These are phyloP conservation scores for Globisporangium iwayamae DNA, from an alignment of 352 stramenopile species.

Conservation along the genomic window DNA sequence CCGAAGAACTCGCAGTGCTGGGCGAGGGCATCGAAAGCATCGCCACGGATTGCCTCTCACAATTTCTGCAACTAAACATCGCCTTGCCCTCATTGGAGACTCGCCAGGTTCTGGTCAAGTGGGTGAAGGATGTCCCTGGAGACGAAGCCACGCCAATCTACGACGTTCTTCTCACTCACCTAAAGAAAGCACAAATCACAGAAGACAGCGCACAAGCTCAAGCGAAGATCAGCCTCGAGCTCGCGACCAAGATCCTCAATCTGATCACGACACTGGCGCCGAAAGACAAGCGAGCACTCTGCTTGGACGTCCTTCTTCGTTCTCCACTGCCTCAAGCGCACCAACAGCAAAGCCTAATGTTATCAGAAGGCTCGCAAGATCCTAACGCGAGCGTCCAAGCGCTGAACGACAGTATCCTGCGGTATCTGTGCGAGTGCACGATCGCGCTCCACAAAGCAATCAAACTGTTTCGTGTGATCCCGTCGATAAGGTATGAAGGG, in stretches of 20 bases:
- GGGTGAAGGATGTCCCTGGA: conserved; percentile 42
- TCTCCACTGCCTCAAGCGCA: background rate
- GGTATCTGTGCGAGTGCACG: conserved; percentile 43
- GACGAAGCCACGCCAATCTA: conserved; percentile 34
- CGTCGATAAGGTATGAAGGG: conserved; percentile 24
- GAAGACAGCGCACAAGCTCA: background rate
- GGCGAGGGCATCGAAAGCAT: conserved; percentile 42
- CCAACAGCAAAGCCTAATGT: background rate
- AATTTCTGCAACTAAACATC: conserved; percentile 39
- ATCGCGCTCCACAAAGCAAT: conserved; percentile 44
- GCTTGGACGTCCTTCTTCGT: conserved; percentile 23
- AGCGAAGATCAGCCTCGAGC: conserved; percentile 10
- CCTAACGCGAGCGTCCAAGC: background rate
- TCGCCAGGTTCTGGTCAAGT: conserved; percentile 32
- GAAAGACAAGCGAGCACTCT: conserved; percentile 39
- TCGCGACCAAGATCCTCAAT: conserved; percentile 28
- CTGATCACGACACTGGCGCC: conserved; percentile 33
- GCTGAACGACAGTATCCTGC: conserved; percentile 28
- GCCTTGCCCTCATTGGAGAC: conserved; percentile 18
- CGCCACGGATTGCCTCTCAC: conserved; percentile 20
- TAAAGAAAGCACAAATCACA: conserved; percentile 7
- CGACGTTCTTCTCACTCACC: conserved; percentile 27
- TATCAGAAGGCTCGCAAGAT: background rate
- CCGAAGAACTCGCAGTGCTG: conserved; percentile 32
- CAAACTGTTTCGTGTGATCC: conserved; percentile 40